phyloP scores from a whole-genome alignment of 768 basidiomycete species.

The Boletus vermiculosoides region DNA sequence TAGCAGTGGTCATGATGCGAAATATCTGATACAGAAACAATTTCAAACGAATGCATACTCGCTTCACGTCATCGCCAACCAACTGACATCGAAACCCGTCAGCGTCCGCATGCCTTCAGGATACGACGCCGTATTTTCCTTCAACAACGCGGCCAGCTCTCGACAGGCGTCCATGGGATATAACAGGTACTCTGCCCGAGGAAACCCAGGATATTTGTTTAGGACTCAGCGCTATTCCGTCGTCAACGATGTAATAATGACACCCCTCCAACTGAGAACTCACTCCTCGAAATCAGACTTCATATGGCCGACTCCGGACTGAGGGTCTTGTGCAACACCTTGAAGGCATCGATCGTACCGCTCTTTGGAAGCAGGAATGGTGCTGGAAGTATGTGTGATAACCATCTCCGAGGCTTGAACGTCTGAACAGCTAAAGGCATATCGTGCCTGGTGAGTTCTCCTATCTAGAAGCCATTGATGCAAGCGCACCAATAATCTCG shows the following conservation, averaged over 20 bases:
- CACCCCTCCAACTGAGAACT: no score
- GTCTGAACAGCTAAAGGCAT: conserved; percentile 95
- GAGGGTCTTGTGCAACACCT: conserved; percentile 55
- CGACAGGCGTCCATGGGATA: conserved; percentile 61
- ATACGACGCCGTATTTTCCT: conserved; percentile 80
- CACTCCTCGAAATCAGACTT: conserved; percentile 30
- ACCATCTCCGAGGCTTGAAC: conserved; percentile 50
- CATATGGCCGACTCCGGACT: conserved; percentile 53
- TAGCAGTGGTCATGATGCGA: no score
- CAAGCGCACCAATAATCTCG: conserved; percentile 68
- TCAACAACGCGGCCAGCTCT: conserved; percentile 63
- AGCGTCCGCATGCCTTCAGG: conserved; percentile 56
- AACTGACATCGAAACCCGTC: conserved; percentile 39
- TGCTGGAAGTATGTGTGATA: conserved; percentile 65
- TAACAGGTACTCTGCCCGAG: conserved; percentile 82
- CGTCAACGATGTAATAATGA: no score
- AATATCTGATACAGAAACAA: no score
- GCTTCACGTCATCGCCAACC: no score
- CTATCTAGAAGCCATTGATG: background rate
- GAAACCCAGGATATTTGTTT: conserved; percentile 75
- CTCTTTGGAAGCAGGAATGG: conserved; percentile 59
- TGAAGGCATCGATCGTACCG: conserved; percentile 66
- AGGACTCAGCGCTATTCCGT: conserved; percentile 47
- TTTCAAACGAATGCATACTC: no score
- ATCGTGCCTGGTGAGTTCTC: background rate